phyloP scores from a whole-genome alignment of 108 stramenopile genomes.

The Cyclotella cryptica region DNA sequence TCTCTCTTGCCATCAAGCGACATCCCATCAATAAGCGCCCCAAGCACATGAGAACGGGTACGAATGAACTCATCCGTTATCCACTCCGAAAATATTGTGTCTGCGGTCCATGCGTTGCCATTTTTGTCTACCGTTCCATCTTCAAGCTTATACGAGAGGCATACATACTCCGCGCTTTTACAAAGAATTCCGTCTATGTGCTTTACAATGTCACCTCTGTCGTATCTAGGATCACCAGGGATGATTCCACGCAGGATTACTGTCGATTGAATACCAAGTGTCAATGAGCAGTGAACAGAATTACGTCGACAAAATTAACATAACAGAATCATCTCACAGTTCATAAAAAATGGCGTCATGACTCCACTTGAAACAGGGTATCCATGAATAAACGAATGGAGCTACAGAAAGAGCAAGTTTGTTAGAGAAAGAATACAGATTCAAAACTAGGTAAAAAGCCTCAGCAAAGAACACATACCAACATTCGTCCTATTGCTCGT shows the following conservation, averaged over 20 bases:
- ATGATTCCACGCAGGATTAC: constrained; percentile 26
- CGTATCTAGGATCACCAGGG: constrained; percentile 21
- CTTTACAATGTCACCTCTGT: constrained; percentile 25
- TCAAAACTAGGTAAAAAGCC: too few relatives aligned
- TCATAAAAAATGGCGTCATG: constrained; percentile 34
- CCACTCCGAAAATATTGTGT: constrained; percentile 7
- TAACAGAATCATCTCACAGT: constrained; percentile 5
- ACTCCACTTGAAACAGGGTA: constrained; percentile 20
- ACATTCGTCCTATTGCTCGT: constrained; percentile 1
- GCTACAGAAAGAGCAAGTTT: not conserved
- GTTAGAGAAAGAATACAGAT: too few relatives aligned
- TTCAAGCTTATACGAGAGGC: not conserved
- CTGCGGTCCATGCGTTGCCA: constrained; percentile 10
- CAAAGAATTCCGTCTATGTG: constrained; percentile 22
- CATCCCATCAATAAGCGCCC: constrained; percentile 25
- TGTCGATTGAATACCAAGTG: not conserved
- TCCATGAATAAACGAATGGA: constrained; percentile 25
- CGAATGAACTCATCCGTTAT: constrained; percentile 22
- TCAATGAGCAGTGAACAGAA: not conserved
- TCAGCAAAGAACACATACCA: not conserved
- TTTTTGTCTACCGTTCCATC: constrained; percentile 7
- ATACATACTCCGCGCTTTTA: not conserved
- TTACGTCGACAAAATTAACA: not conserved
- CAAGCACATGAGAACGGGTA: constrained; percentile 13
- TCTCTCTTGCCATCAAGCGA: not conserved